phyloP scores from a whole-genome alignment of 371 early-diverging fungal genomes.

The Enterospora canceri region DNA sequence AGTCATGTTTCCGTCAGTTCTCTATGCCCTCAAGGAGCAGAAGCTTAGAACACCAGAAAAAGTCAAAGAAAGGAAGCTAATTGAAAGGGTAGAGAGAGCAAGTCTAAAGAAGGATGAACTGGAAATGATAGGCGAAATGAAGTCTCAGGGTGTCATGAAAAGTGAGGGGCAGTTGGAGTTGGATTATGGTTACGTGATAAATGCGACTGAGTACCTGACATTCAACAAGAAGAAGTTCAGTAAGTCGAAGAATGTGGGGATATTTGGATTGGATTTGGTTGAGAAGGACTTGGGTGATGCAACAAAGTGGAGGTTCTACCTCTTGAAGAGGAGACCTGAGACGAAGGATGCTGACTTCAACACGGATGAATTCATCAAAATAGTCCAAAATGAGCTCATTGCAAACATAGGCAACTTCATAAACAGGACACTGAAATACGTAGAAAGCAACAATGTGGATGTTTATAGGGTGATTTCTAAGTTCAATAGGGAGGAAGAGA shows the following conservation, averaged over 20 bases:
- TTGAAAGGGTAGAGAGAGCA: background rate
- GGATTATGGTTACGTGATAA: constrained; percentile 75
- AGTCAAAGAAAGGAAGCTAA: background rate
- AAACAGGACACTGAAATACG: constrained; percentile 86
- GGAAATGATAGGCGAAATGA: background rate
- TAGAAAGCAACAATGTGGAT: constrained; percentile 67
- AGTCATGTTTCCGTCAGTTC: constrained; percentile 82
- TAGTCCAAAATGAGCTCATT: constrained; percentile 82
- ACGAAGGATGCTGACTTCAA: constrained; percentile 76
- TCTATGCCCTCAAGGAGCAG: constrained; percentile 71
- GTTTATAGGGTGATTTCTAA: constrained; percentile 59
- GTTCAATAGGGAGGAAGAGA: constrained; percentile 45
- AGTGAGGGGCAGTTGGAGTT: background rate
- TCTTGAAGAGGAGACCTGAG: constrained; percentile 89
- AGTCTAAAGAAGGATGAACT: background rate
- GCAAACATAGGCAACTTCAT: constrained; percentile 94
- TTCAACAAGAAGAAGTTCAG: constrained; percentile 94
- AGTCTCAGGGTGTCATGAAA: background rate
- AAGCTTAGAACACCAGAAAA: constrained; percentile 57
- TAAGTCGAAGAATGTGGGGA: constrained; percentile 87
- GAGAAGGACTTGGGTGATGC: constrained; percentile 74
- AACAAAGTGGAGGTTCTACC: constrained; percentile 93
- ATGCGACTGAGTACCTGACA: constrained; percentile 90
- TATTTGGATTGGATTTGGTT: constrained; percentile 83
- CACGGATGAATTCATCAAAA: constrained; percentile 77